Evolutionary conservation across 2,329 filamentous ascomycete species (phyloP).

Genomic region (Colletotrichum cereale): DNA sequence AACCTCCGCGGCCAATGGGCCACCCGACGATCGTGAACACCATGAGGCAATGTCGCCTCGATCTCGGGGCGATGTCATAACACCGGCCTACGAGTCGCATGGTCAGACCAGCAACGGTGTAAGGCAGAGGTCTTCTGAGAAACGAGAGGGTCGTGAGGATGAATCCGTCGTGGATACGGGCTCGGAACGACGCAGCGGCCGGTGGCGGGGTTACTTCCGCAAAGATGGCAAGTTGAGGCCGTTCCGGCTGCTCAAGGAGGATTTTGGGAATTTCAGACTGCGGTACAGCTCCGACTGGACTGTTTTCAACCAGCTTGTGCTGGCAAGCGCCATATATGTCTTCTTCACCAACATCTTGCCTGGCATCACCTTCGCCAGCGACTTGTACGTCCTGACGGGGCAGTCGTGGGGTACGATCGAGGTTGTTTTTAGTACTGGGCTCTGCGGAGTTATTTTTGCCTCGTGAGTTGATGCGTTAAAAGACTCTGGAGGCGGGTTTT

Average conservation of each 20-base stretch:
- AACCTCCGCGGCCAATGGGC: not conserved
- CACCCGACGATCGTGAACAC: not conserved
- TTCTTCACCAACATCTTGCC: slow-evolving; percentile 77
- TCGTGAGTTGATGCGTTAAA: slow-evolving; percentile 57
- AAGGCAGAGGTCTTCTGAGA: not conserved
- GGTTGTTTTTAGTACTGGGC: slow-evolving; percentile 74
- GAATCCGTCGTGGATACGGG: not conserved
- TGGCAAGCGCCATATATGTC: slow-evolving; percentile 74
- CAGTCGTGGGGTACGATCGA: slow-evolving; percentile 75
- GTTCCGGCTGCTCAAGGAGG: slow-evolving; percentile 65
- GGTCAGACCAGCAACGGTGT: not conserved
- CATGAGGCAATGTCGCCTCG: not conserved
- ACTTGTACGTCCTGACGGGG: slow-evolving; percentile 72
- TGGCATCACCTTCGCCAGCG: slow-evolving; percentile 76
- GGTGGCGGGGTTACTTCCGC: slow-evolving; percentile 45
- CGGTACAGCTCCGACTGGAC: slow-evolving; percentile 67
- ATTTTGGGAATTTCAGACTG: slow-evolving; percentile 58
- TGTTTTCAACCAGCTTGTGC: slow-evolving; percentile 72
- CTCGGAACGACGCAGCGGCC: slow-evolving; percentile 1
- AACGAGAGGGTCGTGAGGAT: not conserved
- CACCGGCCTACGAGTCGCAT: slow-evolving; percentile 4
- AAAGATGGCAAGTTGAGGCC: slow-evolving; percentile 61
- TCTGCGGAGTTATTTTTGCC: slow-evolving; percentile 73
- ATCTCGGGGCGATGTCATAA: slow-evolving; percentile 13
- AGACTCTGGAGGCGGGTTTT: not conserved